Conservation (phyloP, 768 basidiomycete genomes). For the Phaeotremella skinneri region DNA sequence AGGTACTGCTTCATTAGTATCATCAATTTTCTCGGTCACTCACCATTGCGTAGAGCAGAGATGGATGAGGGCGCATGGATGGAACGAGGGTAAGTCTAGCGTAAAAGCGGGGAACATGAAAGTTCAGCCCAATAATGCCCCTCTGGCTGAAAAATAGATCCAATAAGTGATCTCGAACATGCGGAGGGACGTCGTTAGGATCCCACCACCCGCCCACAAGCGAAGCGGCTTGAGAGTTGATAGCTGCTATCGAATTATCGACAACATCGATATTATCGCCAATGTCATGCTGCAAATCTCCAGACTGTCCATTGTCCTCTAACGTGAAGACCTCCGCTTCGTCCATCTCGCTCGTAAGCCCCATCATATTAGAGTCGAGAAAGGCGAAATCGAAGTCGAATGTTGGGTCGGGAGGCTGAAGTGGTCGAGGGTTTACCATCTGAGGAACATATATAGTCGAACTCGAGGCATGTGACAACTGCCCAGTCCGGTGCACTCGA, state of each 20-base stretch:
- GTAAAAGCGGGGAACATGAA: slow-evolving; percentile 19
- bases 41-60: slow-evolving; percentile 32
- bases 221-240: background rate
- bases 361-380: slow-evolving; percentile 9
- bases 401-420: slow-evolving; percentile 6
- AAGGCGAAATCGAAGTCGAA: slow-evolving; percentile 14
- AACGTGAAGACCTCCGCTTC: background rate
- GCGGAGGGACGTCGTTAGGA: slow-evolving; percentile 25
- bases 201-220: slow-evolving; percentile 31
- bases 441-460: no score
- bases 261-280: background rate
- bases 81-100: slow-evolving; percentile 25
- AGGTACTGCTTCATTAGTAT: slow-evolving; percentile 19
- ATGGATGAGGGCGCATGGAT: slow-evolving; percentile 31
- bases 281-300: background rate
- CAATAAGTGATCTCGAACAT: slow-evolving; percentile 29
- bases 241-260: background rate
- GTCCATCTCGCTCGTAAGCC: slow-evolving; percentile 6
- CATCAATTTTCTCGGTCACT: background rate
- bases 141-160: slow-evolving; percentile 23
- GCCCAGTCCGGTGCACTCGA: background rate
- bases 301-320: background rate
- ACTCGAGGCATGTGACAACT: background rate
- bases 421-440: slow-evolving; percentile 5
- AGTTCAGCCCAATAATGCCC: slow-evolving; percentile 9